A percentile compares a stretch with the other conserved stretches of the same genome.
Conservation (phyloP, 1,284 basidiomycete genomes). For the Cutaneotrichosporon cutaneum region DNA sequence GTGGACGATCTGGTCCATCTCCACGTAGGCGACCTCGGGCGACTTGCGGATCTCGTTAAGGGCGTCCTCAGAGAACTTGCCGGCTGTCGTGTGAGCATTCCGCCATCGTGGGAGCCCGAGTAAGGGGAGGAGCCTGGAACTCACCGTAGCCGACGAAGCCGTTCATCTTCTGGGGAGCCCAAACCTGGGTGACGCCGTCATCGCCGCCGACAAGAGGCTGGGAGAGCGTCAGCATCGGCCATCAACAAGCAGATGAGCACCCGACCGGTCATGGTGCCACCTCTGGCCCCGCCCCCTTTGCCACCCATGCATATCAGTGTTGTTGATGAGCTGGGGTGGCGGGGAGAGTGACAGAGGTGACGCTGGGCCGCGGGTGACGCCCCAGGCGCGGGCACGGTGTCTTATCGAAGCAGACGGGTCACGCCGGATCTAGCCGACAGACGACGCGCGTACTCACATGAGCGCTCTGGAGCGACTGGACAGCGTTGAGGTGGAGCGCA, state of each 20-base stretch:
- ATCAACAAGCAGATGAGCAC: neutral
- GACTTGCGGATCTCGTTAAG: slow-evolving; percentile 76
- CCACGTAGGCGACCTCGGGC: slow-evolving; percentile 91
- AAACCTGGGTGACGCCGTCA: slow-evolving; percentile 50
- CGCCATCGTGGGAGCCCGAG: neutral
- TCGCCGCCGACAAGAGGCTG: slow-evolving; percentile 42
- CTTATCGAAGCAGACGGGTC: neutral
- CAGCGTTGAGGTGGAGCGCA: slow-evolving; percentile 63
- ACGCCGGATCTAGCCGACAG: slow-evolving; percentile 12
- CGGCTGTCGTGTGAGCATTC: slow-evolving; percentile 56
- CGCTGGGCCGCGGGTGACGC: neutral
- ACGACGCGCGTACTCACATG: slow-evolving; percentile 43
- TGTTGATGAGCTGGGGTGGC: neutral
- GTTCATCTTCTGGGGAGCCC: slow-evolving; percentile 36
- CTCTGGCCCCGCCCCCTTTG: too few species aligned
- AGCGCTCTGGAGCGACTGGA: slow-evolving; percentile 36
- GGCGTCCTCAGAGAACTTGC: slow-evolving; percentile 71
- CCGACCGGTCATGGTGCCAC: neutral
- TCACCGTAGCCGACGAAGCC: slow-evolving; percentile 49
- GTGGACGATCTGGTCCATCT: slow-evolving; percentile 84
- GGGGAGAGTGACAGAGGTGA: neutral
- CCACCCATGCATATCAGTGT: neutral
- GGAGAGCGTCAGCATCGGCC: slow-evolving; percentile 9
- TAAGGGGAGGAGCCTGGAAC: slow-evolving; percentile 18
- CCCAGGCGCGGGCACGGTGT: neutral